These are phyloP conservation scores for Lipomyces oligophaga DNA, from an alignment of 805 yeast genomes.

Conservation along the genomic window DNA sequence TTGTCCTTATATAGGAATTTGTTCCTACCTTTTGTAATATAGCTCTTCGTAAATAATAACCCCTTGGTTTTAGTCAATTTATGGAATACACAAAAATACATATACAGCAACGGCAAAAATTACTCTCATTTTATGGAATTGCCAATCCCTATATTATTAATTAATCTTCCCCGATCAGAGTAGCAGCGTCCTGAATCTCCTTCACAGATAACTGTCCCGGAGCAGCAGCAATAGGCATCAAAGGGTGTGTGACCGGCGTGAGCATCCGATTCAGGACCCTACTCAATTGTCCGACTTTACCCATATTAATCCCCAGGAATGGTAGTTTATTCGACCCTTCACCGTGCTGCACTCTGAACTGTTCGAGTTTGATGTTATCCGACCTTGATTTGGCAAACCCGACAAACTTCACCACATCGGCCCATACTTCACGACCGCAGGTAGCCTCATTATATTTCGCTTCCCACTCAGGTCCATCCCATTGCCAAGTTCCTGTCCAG, in stretches of 20 bases:
- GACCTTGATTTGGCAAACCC: conserved; percentile 62
- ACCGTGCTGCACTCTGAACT: conserved; percentile 57
- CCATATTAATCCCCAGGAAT: conserved; percentile 80
- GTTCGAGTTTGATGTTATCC: conserved; percentile 70
- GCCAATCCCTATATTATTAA: background rate
- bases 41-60: too few species aligned
- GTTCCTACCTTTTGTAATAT: too few species aligned
- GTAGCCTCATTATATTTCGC: conserved; percentile 64
- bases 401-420: conserved; percentile 78
- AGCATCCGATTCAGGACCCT: conserved; percentile 68
- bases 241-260: conserved; percentile 78
- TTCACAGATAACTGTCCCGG: conserved; percentile 71
- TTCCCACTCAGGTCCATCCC: conserved; percentile 74
- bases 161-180: conserved; percentile 19
- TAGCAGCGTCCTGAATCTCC: conserved; percentile 45
- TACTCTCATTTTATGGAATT: too few species aligned
- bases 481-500: conserved; percentile 54
- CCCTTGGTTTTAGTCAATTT: too few species aligned
- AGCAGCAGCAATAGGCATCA: conserved; percentile 67
- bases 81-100: too few species aligned
- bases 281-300: conserved; percentile 69
- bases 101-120: too few species aligned
- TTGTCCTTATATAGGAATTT: too few species aligned
- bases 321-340: conserved; percentile 48
- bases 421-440: conserved; percentile 39